Conservation (phyloP, 2,329 filamentous ascomycete genomes). For the Nemania sp. region DNA sequence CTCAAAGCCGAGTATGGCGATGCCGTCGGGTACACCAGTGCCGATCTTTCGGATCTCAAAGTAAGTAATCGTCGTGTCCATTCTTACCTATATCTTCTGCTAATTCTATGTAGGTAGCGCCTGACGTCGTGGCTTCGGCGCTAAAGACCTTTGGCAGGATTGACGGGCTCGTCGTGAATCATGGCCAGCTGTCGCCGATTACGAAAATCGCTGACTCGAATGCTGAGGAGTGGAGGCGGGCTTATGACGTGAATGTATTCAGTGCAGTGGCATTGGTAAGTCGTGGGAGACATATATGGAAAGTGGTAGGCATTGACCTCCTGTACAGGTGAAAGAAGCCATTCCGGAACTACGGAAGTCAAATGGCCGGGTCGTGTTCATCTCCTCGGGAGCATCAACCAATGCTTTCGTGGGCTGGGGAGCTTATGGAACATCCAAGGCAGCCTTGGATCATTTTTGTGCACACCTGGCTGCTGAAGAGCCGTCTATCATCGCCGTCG, state of each 20-base stretch:
- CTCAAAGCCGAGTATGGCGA: constrained; percentile 57
- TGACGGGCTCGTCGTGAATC: constrained; percentile 86
- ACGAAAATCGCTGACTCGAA: constrained; percentile 69
- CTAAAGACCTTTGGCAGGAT: constrained; percentile 70
- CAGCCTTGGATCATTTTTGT: constrained; percentile 79
- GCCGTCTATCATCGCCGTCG: constrained; percentile 71
- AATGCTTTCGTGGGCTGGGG: constrained; percentile 74
- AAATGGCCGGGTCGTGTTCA: constrained; percentile 74
- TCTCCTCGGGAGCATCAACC: constrained; percentile 76
- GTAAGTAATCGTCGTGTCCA: constrained; percentile 41
- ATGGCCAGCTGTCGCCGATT: constrained; percentile 79
- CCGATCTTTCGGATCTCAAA: constrained; percentile 58
- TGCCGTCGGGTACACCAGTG: constrained; percentile 60
- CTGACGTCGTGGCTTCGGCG: constrained; percentile 67
- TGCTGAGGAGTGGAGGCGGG: constrained; percentile 73
- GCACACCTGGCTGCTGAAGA: constrained; percentile 77
- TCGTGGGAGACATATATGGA: neutral
- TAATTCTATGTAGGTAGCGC: constrained; percentile 52
- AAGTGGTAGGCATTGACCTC: constrained; percentile 32
- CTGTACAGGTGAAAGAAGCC: constrained; percentile 67
- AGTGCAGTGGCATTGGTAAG: constrained; percentile 77
- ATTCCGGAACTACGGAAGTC: constrained; percentile 70
- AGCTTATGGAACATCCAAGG: constrained; percentile 81
- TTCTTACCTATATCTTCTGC: neutral
- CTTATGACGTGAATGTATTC: constrained; percentile 87